A percentile compares a stretch with the other conserved stretches of the same genome.
Evolutionary conservation across 1,139 yeast species (phyloP).

Genomic region (Scheffersomyces stambukii): DNA sequence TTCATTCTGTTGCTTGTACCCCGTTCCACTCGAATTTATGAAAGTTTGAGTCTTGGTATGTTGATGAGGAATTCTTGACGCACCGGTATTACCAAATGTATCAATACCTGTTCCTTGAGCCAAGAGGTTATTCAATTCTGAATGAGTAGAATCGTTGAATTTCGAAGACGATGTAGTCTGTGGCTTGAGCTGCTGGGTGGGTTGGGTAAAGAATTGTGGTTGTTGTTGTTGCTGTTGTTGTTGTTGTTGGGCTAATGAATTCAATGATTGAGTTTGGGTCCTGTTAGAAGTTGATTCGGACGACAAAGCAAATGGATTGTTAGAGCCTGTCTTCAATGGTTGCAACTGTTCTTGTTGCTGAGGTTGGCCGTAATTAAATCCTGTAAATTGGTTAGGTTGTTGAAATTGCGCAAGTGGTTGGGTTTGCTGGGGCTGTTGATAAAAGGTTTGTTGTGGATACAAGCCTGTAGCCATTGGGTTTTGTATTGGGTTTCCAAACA

Average conservation of each 20-base stretch:
- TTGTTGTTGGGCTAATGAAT: conserved; percentile 23
- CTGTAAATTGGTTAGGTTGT: conserved; percentile 32
- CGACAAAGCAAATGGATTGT: conserved; percentile 81
- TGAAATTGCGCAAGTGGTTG: conserved; percentile 25
- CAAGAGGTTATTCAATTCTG: conserved; percentile 73
- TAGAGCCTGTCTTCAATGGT: conserved; percentile 76
- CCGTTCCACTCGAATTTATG: conserved; percentile 86
- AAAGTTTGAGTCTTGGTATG: conserved; percentile 80
- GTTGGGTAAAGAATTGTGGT: conserved; percentile 21
- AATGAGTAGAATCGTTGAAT: conserved; percentile 53
- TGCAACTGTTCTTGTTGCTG: conserved; percentile 40
- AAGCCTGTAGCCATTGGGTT: conserved; percentile 52
- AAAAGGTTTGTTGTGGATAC: conserved; percentile 27
- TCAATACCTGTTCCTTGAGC: conserved; percentile 91
- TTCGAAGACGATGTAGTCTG: conserved; percentile 33
- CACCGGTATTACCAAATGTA: conserved; percentile 94
- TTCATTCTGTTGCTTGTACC: conserved; percentile 51
- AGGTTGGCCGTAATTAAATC: conserved; percentile 28
- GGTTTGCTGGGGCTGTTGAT: conserved; percentile 33
- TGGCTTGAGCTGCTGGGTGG: conserved; percentile 17
- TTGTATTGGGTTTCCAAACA: conserved; percentile 77
- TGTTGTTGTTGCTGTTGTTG: conserved; percentile 20
- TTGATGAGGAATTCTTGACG: conserved; percentile 85
- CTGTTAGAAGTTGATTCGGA: conserved; percentile 14
- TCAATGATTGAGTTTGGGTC: conserved; percentile 20